phyloP scores from a whole-genome alignment of 2,329 filamentous ascomycete species.

The Nannizzia gypsea region DNA sequence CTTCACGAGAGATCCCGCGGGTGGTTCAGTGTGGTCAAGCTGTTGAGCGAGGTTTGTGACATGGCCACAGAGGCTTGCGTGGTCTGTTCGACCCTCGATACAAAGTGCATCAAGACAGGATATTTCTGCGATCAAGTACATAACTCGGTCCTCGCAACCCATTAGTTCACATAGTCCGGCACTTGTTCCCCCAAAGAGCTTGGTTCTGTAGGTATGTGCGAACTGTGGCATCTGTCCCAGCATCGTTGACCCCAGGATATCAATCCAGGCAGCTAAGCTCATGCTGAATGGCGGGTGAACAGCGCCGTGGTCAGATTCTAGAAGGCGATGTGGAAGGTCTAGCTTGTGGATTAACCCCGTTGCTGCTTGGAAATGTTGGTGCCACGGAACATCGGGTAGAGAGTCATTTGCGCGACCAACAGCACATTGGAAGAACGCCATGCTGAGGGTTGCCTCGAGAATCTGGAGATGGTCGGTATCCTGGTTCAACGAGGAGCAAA shows the following conservation, averaged over 20 bases:
- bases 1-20: slow-evolving; percentile 50
- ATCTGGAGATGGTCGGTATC: slow-evolving; percentile 77
- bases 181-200: slow-evolving; percentile 56
- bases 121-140: slow-evolving; percentile 97
- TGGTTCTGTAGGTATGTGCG: slow-evolving; percentile 89
- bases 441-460: slow-evolving; percentile 77
- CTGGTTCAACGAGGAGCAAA: slow-evolving; percentile 66
- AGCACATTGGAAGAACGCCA: slow-evolving; percentile 89
- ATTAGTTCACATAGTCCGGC: slow-evolving; percentile 84
- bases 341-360: slow-evolving; percentile 76
- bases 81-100: slow-evolving; percentile 62
- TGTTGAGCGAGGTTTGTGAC: slow-evolving; percentile 79
- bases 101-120: slow-evolving; percentile 88
- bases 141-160: slow-evolving; percentile 93
- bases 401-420: slow-evolving; percentile 77
- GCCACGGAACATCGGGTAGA: slow-evolving; percentile 88
- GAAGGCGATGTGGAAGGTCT: slow-evolving; percentile 58
- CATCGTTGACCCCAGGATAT: slow-evolving; percentile 92
- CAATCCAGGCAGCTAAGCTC: slow-evolving; percentile 80
- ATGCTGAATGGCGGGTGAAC: slow-evolving; percentile 79
- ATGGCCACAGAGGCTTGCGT: slow-evolving; percentile 76
- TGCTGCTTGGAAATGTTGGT: slow-evolving; percentile 89
- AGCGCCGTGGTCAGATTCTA: slow-evolving; percentile 48
- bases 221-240: slow-evolving; percentile 74
- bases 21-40: slow-evolving; percentile 65